Percentiles rank a stretch among this genome's conserved stretches.
These are phyloP conservation scores for Globisporangium viniferum DNA, from an alignment of 352 stramenopile genomes.

Conservation along the genomic window DNA sequence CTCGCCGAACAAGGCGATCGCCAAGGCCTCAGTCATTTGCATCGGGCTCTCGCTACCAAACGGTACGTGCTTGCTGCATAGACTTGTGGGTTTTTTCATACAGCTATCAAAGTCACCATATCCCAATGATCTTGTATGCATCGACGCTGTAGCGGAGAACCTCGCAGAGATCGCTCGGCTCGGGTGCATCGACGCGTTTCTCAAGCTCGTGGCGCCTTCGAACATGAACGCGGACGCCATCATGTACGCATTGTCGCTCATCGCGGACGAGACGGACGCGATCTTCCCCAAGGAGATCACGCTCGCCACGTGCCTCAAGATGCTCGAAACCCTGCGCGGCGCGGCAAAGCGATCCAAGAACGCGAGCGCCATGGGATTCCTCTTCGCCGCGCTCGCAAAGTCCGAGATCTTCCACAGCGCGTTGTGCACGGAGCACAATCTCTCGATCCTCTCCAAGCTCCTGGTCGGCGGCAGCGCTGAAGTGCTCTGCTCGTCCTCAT, in stretches of 20 bases:
- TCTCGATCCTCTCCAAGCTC: conserved; percentile 67
- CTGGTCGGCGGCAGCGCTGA: conserved; percentile 50
- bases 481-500: conserved; percentile 47
- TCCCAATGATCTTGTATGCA: background rate
- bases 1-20: conserved; percentile 33
- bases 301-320: conserved; percentile 26
- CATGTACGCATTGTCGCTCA: conserved; percentile 50
- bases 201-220: conserved; percentile 40
- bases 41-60: conserved; percentile 58
- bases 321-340: conserved; percentile 64
- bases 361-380: conserved; percentile 49
- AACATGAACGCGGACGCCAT: conserved; percentile 47
- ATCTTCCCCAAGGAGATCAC: conserved; percentile 55
- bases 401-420: conserved; percentile 41
- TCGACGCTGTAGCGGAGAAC: conserved; percentile 36
- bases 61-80: conserved; percentile 20
- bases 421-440: conserved; percentile 49
- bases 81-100: background rate
- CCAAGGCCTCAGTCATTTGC: conserved; percentile 47
- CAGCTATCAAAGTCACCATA: background rate
- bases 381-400: conserved; percentile 56
- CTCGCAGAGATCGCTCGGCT: conserved; percentile 47
- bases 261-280: conserved; percentile 49
- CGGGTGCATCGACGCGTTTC: conserved; percentile 51
- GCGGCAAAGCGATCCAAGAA: conserved; percentile 56